Evolutionary conservation across 768 basidiomycete species (phyloP), one percentile per base, ranked within the genome.

Genomic region (Kwoniella newhampshirensis): DNA sequence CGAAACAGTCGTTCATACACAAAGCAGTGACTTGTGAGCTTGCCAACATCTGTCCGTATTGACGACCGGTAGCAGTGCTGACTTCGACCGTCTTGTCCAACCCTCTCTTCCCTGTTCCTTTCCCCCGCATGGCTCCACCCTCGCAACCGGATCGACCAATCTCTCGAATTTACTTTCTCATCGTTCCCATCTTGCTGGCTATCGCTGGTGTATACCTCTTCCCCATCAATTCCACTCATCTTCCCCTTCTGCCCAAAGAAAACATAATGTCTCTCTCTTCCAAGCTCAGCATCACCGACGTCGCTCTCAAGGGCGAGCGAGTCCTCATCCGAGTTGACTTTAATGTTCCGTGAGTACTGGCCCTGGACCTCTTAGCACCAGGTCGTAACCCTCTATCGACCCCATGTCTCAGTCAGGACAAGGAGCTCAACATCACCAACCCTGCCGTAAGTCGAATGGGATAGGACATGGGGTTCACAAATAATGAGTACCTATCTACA

Each of bases 371-470:
- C 42, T 20, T 21, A 9, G 42, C 21, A 11, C 42, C 9, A 43
- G 42, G 8, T 37, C 4, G 1, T 27, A 27, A 6, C 2, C 27
- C 40, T 41, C 40, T 5, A 7, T 2, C 18, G 11, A 2, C 27
- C 39, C 11, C 21, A 13, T n/a, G 12, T 47, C n/a, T 21, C 41
- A 69, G 67, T 46, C 86, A 90, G 79, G 78, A 80, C 70, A 83
- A 87, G 70, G 87, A 90, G 74, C 87, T 87, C 46, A 86, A 86
- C 74, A 92, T 98, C 82, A 94, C 94, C 42, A 99, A 97, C 80
- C 87, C 91, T 63, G 92, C 92, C 54, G 94, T 96, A 75, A 62
- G 91, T 81, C 41, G 51, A 57, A 36, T 17, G 25, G 42, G 21
- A 20, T 18, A 28, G 35, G n/a, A n/a, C n/a, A 15, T 20, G 0